phyloP scores from a whole-genome alignment of 805 yeast genomes.

The Monosporozyma yasuniensis region DNA sequence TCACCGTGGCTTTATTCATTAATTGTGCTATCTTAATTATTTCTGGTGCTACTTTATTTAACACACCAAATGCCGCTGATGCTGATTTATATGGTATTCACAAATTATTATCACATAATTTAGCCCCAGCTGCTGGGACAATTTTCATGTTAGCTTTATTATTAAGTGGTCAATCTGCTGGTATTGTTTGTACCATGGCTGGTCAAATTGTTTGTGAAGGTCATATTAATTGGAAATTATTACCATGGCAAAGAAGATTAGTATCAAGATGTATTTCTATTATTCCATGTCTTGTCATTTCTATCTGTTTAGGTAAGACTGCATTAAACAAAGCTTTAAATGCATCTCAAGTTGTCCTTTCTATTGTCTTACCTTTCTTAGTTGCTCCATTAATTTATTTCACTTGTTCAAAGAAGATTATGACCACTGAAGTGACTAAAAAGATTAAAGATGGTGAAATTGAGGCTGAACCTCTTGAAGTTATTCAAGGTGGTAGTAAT shows the following conservation, averaged over 20 bases:
- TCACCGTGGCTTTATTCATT: constrained; percentile 77
- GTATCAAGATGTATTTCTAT: constrained; percentile 72
- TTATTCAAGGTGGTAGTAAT: constrained; percentile 3
- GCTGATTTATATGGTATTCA: constrained; percentile 81
- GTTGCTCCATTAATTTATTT: constrained; percentile 80
- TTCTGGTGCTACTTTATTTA: constrained; percentile 69
- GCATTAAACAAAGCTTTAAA: constrained; percentile 70
- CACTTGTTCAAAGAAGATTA: constrained; percentile 59
- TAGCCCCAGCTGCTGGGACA: constrained; percentile 75
- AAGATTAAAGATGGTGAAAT: constrained; percentile 1
- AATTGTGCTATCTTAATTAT: constrained; percentile 77
- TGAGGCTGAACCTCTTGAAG: constrained; percentile 10
- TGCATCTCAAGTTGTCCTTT: constrained; percentile 77
- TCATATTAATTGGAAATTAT: constrained; percentile 68
- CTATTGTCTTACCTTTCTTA: constrained; percentile 73
- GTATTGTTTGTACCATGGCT: constrained; percentile 86
- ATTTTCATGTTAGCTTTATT: constrained; percentile 77
- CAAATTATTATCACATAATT: constrained; percentile 44
- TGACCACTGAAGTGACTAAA: constrained; percentile 44
- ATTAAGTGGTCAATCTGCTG: constrained; percentile 84
- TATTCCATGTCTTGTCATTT: constrained; percentile 69
- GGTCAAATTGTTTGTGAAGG: constrained; percentile 94
- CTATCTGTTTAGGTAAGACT: constrained; percentile 57
- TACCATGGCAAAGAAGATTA: constrained; percentile 74
- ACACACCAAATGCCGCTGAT: constrained; percentile 57